A percentile compares a stretch with the other conserved stretches of the same genome.
These are phyloP conservation scores for Flaveria sonorensis DNA, from an alignment of 129 eudicot species.

Conservation along the genomic window DNA sequence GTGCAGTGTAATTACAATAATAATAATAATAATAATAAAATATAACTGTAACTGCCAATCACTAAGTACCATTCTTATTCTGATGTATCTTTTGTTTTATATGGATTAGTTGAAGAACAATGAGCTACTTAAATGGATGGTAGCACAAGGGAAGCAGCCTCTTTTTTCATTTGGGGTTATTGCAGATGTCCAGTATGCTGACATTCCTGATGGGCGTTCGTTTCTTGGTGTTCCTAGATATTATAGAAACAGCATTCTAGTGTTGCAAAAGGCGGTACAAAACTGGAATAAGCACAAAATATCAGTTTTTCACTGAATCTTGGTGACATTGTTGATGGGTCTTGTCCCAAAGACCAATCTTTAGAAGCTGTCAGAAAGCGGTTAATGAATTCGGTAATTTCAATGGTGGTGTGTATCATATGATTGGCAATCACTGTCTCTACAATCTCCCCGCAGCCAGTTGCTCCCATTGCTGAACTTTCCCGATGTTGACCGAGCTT, in stretches of 20 bases:
- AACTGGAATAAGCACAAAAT: constrained; percentile 59
- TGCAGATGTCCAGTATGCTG: constrained; percentile 96
- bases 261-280: constrained; percentile 73
- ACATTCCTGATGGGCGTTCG: constrained; percentile 86
- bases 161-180: constrained; percentile 93
- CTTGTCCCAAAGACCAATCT: constrained; percentile 89
- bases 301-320: constrained; percentile 66
- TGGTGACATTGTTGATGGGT: constrained; percentile 93
- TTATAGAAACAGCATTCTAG: constrained; percentile 79
- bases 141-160: constrained; percentile 59
- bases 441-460: constrained; percentile 83
- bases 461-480: constrained; percentile 69
- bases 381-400: constrained; percentile 61
- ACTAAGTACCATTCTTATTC: neutral
- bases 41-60: neutral
- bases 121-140: constrained; percentile 57
- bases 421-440: constrained; percentile 98
- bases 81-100: neutral
- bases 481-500: constrained; percentile 49
- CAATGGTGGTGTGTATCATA: constrained; percentile 76
- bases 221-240: constrained; percentile 86
- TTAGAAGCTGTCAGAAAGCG: constrained; percentile 56
- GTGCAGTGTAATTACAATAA: neutral
- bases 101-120: constrained; percentile 9
- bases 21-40: too few species aligned